Evolutionary conservation across 2,329 filamentous ascomycete genomes (phyloP), one percentile per base, ranked within the genome.

Genomic region (Fusarium coicis): DNA sequence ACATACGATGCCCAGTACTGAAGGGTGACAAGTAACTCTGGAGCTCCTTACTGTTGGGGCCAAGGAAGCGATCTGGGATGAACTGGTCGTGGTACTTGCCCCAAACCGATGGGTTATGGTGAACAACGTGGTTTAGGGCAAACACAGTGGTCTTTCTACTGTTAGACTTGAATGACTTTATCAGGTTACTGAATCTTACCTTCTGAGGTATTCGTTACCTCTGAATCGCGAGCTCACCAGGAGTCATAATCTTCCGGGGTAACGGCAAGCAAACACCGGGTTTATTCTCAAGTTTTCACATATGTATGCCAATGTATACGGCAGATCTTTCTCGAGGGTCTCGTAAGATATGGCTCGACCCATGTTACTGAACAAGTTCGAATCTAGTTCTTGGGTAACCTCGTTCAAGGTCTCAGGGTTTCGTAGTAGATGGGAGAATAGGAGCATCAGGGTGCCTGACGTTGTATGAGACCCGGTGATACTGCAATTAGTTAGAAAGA

Each of bases 281-380:
- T 39, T 28, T 2, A 39, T 54, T 30, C 50, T 28, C 4, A 54
- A 54, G 14, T 39, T 39, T 18, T 54, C 34, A 0, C n/a, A 2
- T n/a, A 54, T 39, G 14, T 34, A 54, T n/a, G 50, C 23, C 3
- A 18, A n/a, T 12, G 50, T 28, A 6, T 53, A 53, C 1, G 34
- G 23, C 16, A 39, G 23, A 16, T 53, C 23, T 11, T 53, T 53
- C 34, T 53, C 50, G 15, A 28, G 50, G 14, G 23, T 6, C 1
- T 8, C 4, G 10, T 28, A 53, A 2, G 50, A 5, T 9, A 28
- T n/a, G 2, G n/a, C 50, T 28, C 0, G 23, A 8, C 18, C 16
- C 0, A 6, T 12, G 10, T 37, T 3, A 9, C 37, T 10, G 7
- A 23, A 8, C 0, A 53, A 26, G 3, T 21, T 37, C 4, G 23